phyloP scores from a whole-genome alignment of 176 grass and related monocot genomes.

The Phoenix dactylifera region DNA sequence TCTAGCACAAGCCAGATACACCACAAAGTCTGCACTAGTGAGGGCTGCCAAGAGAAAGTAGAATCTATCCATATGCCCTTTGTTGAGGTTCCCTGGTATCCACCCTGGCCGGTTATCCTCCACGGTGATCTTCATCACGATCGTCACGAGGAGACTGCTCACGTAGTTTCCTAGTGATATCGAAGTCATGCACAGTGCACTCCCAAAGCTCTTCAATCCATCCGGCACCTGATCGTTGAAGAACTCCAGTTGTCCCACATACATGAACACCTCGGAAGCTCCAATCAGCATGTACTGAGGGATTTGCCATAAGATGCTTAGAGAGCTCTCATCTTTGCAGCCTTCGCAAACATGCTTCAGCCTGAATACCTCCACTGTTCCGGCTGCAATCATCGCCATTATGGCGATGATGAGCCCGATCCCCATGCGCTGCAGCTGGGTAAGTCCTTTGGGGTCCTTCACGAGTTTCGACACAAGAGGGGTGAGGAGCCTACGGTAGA shows the following conservation, averaged over 20 bases:
- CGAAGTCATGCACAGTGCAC: conserved; percentile 91
- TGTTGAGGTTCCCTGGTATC: conserved; percentile 74
- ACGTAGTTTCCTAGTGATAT: conserved; percentile 93
- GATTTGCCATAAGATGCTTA: conserved; percentile 87
- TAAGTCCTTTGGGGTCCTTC: conserved; percentile 20
- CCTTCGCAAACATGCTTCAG: conserved; percentile 20
- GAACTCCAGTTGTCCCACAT: conserved; percentile 93
- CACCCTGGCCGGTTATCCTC: conserved; percentile 33
- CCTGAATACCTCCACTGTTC: conserved; percentile 61
- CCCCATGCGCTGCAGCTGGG: conserved; percentile 86
- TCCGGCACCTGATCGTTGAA: conserved; percentile 82
- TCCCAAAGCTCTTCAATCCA: conserved; percentile 86
- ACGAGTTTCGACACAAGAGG: conserved; percentile 39
- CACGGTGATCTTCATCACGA: conserved; percentile 47
- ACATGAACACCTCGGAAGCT: conserved; percentile 94
- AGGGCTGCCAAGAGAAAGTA: conserved; percentile 71
- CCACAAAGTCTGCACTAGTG: conserved; percentile 42
- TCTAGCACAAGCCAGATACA: conserved; percentile 50
- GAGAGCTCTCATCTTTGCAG: conserved; percentile 28
- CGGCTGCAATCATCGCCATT: conserved; percentile 66
- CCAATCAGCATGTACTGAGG: conserved; percentile 82
- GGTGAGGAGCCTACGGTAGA: conserved; percentile 57
- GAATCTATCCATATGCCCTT: conserved; percentile 80
- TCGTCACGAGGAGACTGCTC: conserved; percentile 60
- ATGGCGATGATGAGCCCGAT: conserved; percentile 60